Evolutionary conservation across 257 asterid species (phyloP), one percentile per base, ranked within the genome.

Genomic region (Apocynum venetum): DNA sequence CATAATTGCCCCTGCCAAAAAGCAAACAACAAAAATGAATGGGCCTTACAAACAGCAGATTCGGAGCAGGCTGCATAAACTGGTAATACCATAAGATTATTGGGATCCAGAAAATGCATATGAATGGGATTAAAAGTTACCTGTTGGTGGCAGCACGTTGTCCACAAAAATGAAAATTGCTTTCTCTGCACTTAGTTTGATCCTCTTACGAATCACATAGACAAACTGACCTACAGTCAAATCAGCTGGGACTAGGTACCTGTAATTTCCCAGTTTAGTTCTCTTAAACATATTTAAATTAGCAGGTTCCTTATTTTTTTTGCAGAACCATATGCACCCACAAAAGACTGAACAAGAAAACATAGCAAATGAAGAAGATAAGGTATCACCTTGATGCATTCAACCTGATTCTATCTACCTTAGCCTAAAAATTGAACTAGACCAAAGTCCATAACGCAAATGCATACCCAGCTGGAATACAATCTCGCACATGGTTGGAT

Each of bases 221-320:
- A 91, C 96, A 65, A 89, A 89, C 73, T 91, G 96, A 67, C 96
- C 96, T 8, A 91, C 92, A 0, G 94, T 87, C 80, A 91, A 81
- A 76, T 91, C 96, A 77, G 96, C 91, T n/a, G 96, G 94, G 49
- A 89, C 94, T 25, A 91, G 93, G 82, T 91, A 91, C 88, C 96
- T 91, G 88, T 59, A 72, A 76, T 81, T 73, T 76, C 75, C 64
- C 12, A 78, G 47, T 17, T 72, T 56, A 79, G 68, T 53, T 41
- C 47, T 15, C 38, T 20, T 43, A 49, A 38, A 40, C 7, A 17
- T 25, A 13, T 2, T 49, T 20, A 59, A 6, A 38, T 6, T 31
- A n/a, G 51, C 41, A 53, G 43, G 47, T 41, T 20, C 11, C 1
- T 47, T 9, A 19, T 9, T n/a, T 51, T 40, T 4, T 40, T 60